Percentiles rank a stretch among this genome's conserved stretches.
Conservation (phyloP, 192 early-diverging fungal genomes). For the Phycomyces nitens region DNA sequence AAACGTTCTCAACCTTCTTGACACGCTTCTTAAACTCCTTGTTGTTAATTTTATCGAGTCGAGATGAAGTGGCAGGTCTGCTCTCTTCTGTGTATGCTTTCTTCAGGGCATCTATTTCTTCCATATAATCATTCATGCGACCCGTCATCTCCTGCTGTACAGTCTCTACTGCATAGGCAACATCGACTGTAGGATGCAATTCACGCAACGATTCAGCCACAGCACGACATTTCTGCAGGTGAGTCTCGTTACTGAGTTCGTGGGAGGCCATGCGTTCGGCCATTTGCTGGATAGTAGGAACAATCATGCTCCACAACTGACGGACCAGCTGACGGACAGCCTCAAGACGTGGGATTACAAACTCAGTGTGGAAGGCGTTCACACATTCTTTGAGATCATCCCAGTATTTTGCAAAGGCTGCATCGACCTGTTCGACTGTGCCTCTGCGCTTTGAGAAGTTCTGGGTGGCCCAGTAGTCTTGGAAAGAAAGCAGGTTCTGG, state of each 20-base stretch:
- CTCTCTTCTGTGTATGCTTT: background rate
- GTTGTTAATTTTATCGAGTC: slow-evolving; percentile 57
- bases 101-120: slow-evolving; percentile 21
- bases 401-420: no score
- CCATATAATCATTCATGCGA: slow-evolving; percentile 43
- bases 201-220: background rate
- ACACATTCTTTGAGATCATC: no score
- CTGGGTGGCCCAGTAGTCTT: no score
- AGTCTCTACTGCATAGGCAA: background rate
- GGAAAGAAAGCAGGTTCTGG: slow-evolving; percentile 3
- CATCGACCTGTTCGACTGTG: no score
- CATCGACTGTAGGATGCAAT: slow-evolving; percentile 20
- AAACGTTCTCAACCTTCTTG: slow-evolving; percentile 59
- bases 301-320: no score
- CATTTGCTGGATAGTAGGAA: no score
- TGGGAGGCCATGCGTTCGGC: no score
- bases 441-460: no score
- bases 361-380: no score
- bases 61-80: slow-evolving; percentile 15
- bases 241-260: no score
- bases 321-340: no score
- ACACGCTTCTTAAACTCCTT: slow-evolving; percentile 68
- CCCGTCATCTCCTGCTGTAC: slow-evolving; percentile 42
- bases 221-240: background rate
- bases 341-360: no score